Base-by-base conservation (phyloP, 2,329 filamentous ascomycete genomes). In the Lasiodiplodia gonubiensis region DNA sequence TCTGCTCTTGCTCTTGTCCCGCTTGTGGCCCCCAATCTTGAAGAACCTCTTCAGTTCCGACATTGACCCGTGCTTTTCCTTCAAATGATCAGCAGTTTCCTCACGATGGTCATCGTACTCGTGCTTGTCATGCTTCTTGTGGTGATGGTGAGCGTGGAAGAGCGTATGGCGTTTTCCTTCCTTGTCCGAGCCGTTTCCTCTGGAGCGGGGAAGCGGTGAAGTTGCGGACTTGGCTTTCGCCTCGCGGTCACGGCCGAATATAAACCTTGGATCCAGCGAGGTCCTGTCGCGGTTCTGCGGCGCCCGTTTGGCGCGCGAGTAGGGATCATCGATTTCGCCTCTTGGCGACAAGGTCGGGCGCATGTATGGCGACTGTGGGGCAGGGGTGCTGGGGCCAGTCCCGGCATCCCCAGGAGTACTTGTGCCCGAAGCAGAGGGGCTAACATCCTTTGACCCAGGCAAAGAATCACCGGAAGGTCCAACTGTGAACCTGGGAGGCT, bases 21-120 rank as follows among this genome's bases (percentile, higher is more conserved):
- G 73, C 63, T 79, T 81, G 71, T 89, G 86, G 2, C 88, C 86
- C 64, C 90, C 88, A 69, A 93, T 89, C 79, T 90, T 95, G 84
- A 99, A 97, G 78, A 99, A 99, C n/a, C 95, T 88, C 81, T 97
- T 97, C 69, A 99, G 80, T 74, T 98, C 94, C 3, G 92, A 90
- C 91, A 98, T 98, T 5, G 95, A 97, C 25, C 91, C 89, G 68
- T 92, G 80, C 51, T 77, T 70, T 21, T 72, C 72, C 37, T 63
- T 63, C 4, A 72, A 66, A 69, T 73, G n/a, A 16, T 64, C 35
- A 16, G 33, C 51, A 61, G 33, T 70, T 81, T 84, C 69, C 85
- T 84, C 2, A 80, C 80, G 66, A 81, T 80, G 76, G 70, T 77
- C 78, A 78, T 70, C 54, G 37, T 81, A 81, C 21, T 74, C 74